Evolutionary conservation across 116 monocot genomes (phyloP), one percentile per base, ranked within the genome.

Genomic region (Iris pallida): DNA sequence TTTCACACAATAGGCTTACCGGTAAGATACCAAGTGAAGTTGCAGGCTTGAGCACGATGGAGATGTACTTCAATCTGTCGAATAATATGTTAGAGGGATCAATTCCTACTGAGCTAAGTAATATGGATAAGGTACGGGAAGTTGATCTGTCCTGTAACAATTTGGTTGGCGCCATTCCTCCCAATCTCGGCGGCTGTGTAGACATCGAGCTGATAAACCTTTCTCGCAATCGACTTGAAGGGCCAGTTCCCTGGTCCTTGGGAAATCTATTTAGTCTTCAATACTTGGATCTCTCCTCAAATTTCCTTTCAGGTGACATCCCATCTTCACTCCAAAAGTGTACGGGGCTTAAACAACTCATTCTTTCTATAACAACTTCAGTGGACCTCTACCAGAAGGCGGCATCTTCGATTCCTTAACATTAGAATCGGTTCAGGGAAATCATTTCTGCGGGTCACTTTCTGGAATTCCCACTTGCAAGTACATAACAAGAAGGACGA

Each of bases 301-400:
- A 88, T 45, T 44, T 16, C 11, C 73, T 88, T 30, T 76, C 80
- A 5, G 87, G 83, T 7, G 64, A 70, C 16, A 68, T 87, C 42
- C 88, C 88, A 20, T 4, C 16, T 2, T 68, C 71, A 6, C 70
- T 88, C 47, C 47, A 65, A 68, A 45, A 63, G 13, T 81, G 76
- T 73, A 63, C 63, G 20, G 79, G 68, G 14, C 75, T 88, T 5
- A 51, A 16, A 30, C 42, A 46, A 0, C 53, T 84, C 16, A 62
- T 84, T 40, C 75, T 88, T 61, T 82, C 0, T 79, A 45, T 74
- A 88, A 88, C 76, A 65, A 82, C 75, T 77, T 88, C 20, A 66
- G 68, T n/a, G 88, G 85, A 40, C 18, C n/a, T 6, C 42, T 84
- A 9, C 88, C 88, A 13, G 43, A 18, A 44, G 79, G 64, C 17